phyloP scores from a whole-genome alignment of 768 basidiomycete species.

The Tylopilus sp. region DNA sequence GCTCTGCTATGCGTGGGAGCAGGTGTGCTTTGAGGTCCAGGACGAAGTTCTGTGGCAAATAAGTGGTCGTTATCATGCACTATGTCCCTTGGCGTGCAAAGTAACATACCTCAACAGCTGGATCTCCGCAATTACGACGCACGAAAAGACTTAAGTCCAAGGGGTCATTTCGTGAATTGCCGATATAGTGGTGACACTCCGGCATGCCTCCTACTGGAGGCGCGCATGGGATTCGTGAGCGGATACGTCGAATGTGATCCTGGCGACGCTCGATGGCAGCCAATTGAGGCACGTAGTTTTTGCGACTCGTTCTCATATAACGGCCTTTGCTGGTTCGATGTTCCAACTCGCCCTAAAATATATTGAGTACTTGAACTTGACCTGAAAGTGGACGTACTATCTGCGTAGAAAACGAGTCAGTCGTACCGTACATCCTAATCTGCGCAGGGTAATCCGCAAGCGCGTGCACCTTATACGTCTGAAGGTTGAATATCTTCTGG shows the following conservation, averaged over 20 bases:
- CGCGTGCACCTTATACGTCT: neutral
- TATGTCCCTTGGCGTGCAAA: neutral
- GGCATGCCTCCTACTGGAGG: neutral
- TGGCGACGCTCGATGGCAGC: neutral
- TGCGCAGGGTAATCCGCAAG: neutral
- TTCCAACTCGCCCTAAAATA: no score
- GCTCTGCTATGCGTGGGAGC: neutral
- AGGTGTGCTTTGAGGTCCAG: neutral
- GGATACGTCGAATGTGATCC: neutral
- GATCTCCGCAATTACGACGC: neutral
- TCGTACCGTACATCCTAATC: no score
- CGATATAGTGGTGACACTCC: neutral
- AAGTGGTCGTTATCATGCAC: no score
- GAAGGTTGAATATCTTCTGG: neutral
- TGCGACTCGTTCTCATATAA: neutral
- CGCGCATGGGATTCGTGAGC: neutral
- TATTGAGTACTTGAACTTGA: neutral
- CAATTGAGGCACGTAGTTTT: neutral
- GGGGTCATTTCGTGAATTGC: neutral
- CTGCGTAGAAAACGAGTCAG: neutral
- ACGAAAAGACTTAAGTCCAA: neutral
- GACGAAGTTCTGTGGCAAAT: neutral
- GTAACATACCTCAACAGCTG: neutral
- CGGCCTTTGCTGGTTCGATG: neutral
- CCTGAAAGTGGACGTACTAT: neutral